These are phyloP conservation scores for Ceratobasidium papillatum DNA, from an alignment of 1,284 basidiomycete genomes.

Conservation along the genomic window DNA sequence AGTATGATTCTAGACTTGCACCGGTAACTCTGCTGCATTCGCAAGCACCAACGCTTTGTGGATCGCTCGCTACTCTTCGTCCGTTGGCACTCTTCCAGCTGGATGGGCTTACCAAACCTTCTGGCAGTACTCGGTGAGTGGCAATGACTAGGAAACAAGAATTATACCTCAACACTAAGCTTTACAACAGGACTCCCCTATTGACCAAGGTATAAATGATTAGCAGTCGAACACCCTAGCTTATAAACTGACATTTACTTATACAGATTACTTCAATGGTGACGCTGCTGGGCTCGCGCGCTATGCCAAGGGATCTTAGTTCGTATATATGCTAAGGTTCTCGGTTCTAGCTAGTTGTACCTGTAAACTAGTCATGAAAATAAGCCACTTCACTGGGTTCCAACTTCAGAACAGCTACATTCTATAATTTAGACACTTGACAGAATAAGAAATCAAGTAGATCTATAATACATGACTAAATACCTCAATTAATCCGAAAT, in stretches of 20 bases:
- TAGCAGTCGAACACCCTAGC: slow-evolving; percentile 14
- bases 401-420: too few relatives aligned
- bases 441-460: too few relatives aligned
- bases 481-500: too few relatives aligned
- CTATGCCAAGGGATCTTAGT: slow-evolving; percentile 40
- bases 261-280: slow-evolving; percentile 42
- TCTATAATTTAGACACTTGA: too few relatives aligned
- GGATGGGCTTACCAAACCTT: slow-evolving; percentile 66
- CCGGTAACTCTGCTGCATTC: slow-evolving; percentile 64
- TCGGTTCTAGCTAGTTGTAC: background rate
- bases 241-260: background rate
- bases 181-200: slow-evolving; percentile 12
- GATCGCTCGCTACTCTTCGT: slow-evolving; percentile 64
- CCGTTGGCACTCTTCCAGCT: slow-evolving; percentile 63
- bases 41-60: slow-evolving; percentile 63
- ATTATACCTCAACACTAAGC: background rate
- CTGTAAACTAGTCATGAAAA: background rate
- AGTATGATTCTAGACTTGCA: slow-evolving; percentile 57
- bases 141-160: slow-evolving; percentile 56
- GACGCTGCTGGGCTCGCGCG: slow-evolving; percentile 40
- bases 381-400: too few relatives aligned
- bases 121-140: slow-evolving; percentile 68
- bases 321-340: background rate
- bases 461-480: too few relatives aligned
- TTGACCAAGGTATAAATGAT: slow-evolving; percentile 64